Evolutionary conservation across 805 yeast species (phyloP), one percentile per base, ranked within the genome.

Genomic region (Metschnikowia lochheadii): DNA sequence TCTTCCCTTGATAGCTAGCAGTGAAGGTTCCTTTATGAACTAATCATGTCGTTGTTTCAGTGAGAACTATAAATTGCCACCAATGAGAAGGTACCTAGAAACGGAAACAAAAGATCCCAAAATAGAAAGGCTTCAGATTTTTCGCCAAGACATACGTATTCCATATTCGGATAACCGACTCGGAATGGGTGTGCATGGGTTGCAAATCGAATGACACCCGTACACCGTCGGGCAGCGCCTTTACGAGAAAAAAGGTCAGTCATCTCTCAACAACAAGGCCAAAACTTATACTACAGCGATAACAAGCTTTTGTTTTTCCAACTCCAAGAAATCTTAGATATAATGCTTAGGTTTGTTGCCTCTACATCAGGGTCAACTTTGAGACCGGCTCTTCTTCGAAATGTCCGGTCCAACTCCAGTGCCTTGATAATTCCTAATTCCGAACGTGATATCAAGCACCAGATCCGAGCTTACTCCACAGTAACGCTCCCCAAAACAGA

Each of bases 261-360:
- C 46, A 26, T 44, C 46, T 8, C 38, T 23, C 33, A 15, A 18
- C 39, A 36, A 17, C 39, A 34, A n/a, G 7, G 17, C 21, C 39
- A 11, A 8, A 14, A 11, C n/a, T 36, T 23, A 13, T 8, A 36
- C 21, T 8, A 11, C 39, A 8, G 40, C 40, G 14, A 40, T 7
- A 31, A 32, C 20, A 17, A 41, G 13, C 29, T 31, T 23, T n/a
- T 14, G 29, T 10, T 13, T 13, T 37, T 13, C 21, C 10, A 37
- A 13, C 3, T 6, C 11, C 40, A 13, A 13, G 29, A 37, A 35
- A 35, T 13, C 41, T 31, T 36, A 29, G 2, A 31, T 5, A 35
- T 15, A 15, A 72, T 72, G 77, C 72, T 72, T 50, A 65, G 76
- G 55, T 63, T 73, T 42, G 64, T 72, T 21, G 59, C 72, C 15